Conservation (phyloP, 2,329 filamentous ascomycete species). For the Pseudogymnoascus sp. region DNA sequence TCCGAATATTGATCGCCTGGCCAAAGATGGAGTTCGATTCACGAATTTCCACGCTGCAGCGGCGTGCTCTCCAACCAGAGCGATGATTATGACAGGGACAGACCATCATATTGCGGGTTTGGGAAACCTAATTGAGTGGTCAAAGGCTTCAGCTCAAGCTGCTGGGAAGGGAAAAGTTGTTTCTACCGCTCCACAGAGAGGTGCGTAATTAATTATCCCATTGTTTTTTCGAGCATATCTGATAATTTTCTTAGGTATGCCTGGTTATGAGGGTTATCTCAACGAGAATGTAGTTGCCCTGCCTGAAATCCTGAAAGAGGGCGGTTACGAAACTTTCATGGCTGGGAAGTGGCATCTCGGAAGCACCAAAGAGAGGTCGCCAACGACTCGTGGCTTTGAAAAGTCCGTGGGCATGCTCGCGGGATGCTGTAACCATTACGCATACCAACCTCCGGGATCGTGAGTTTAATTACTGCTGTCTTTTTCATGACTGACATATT, state of each 20-base stretch:
- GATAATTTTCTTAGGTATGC: constrained; percentile 37
- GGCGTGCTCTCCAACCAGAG: constrained; percentile 51
- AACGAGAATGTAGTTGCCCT: constrained; percentile 45
- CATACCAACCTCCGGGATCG: constrained; percentile 23
- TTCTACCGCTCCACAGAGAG: background rate
- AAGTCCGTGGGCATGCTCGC: constrained; percentile 48
- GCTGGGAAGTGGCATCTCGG: constrained; percentile 49
- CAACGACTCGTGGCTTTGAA: constrained; percentile 45
- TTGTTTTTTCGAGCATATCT: constrained; percentile 32
- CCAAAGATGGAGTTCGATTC: constrained; percentile 44
- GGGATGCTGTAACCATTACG: constrained; percentile 42
- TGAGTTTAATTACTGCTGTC: background rate
- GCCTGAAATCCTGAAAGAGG: constrained; percentile 44
- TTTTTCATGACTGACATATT: background rate
- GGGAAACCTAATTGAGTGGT: constrained; percentile 24
- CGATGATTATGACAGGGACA: constrained; percentile 54
- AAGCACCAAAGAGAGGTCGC: constrained; percentile 42
- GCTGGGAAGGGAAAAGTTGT: constrained; percentile 15
- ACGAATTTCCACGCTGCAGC: constrained; percentile 54
- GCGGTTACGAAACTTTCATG: constrained; percentile 47
- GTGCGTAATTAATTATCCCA: background rate
- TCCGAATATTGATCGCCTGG: constrained; percentile 47
- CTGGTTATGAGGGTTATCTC: constrained; percentile 49
- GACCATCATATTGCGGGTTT: constrained; percentile 45
- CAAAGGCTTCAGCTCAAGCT: constrained; percentile 39